Evolutionary conservation across 768 basidiomycete genomes (phyloP), one percentile per base, ranked within the genome.

Genomic region (Agaricus bisporus): DNA sequence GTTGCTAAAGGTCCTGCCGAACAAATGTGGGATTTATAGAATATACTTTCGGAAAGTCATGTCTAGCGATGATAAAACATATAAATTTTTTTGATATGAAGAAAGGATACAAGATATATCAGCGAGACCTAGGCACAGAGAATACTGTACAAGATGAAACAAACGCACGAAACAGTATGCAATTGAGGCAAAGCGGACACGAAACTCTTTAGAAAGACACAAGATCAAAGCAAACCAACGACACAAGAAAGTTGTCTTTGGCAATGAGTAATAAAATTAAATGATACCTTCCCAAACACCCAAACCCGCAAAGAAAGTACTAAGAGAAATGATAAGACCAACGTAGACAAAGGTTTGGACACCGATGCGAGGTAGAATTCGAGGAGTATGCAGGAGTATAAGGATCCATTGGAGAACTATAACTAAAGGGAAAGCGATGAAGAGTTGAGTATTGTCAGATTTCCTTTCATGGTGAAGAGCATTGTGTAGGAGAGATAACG

Each of bases 301-400:
- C 48, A 92, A 68, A 3, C 87, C 89, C 3, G 80, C 76, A 63
- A 91, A 91, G 59, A 91, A 80, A 37, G 74, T 72, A 25, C 85
- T 84, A 11, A 92, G 68, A 0, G 83, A 81, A 4, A 86, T 75
- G 28, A 92, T 65, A 42, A 82, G 71, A 18, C 79, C 81, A 9
- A 83, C 72, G 66, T 90, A 93, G 22, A 86, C 88, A 29, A 83
- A 85, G 0, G 81, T 81, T 48, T 88, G 90, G 26, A 91, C 77
- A 6, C 90, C 90, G 25, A 91, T 77, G 38, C 78, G 75, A 0
- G 88, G 86, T 11, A 92, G 73, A 26, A 89, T 69, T 48, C 75
- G 67, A 1, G 86, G 80, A 0, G 86, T 82, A 58, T 91, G 85
- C 49, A 91, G 72, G 15, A 86, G 67, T 3, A 80, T 70, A 18